Base-by-base conservation (phyloP, 768 basidiomycete genomes). In the Austroboletus eburneus region DNA sequence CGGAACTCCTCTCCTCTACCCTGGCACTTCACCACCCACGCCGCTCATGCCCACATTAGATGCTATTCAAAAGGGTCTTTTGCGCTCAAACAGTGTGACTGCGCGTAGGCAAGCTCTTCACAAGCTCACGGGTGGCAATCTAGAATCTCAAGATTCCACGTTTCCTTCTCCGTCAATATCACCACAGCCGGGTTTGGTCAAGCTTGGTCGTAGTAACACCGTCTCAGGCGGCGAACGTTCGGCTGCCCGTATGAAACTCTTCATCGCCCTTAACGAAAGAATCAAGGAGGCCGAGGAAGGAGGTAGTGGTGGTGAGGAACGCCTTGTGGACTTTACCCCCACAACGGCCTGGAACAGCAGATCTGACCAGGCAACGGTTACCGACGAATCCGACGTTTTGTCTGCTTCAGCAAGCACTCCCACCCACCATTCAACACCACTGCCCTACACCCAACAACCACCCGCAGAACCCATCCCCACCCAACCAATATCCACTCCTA, bases 71-170 rank as follows among this genome's bases (percentile, higher is more conserved):
- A 79, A 74, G 57, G 85, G 85, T 14, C 77, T 96, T 3, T 83
- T 89, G 59, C 83, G 93, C 17, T 94, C 93, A 2, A 93, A 94
- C 62, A 94, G 92, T 58, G 89, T 81, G 10, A 75, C 88, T n/a
- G 87, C 86, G 18, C 77, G 85, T 43, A 78, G 83, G 42, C 78
- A 85, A 59, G 91, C 91, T 4, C 80, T 95, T 79, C 81, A 68
- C 47, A 93, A 91, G 63, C 72, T 96, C 45, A 91, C 86, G 1
- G 87, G 88, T 33, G 85, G 83, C 22, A 74, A 76, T 39, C 46
- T 27, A 10, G 86, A 87, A 51, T 70, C 74, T 5, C 78, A 80
- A 51, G 84, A 86, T 48, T 71, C 69, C 12, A 57, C 66, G 2
- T 69, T 78, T 38, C 73, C 79, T 20, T 79, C 85, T 9, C 71